Base-by-base conservation (phyloP, 108 stramenopile genomes). In the Cyclotella choctawhatcheeana region DNA sequence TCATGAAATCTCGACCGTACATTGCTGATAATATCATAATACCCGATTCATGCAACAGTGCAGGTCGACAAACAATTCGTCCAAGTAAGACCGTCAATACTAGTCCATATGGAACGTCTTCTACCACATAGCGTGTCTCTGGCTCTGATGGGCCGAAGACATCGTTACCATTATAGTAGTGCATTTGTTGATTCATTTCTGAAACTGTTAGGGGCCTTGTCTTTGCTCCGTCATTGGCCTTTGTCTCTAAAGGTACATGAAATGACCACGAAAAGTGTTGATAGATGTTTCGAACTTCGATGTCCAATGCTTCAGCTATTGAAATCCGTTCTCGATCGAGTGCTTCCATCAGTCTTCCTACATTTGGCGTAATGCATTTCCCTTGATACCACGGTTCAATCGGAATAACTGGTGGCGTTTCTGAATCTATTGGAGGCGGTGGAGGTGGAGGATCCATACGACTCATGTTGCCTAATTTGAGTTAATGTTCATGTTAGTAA, bases 71-170 rank as follows among this genome's bases (percentile, higher is more conserved):
- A 0, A 84, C 70, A 51, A 86, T 21, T 53, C 73, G 40, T 34
- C 88, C 88, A 22, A 89, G 70, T 13, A 76, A 59, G 8, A 87
- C 76, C 18, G 73, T 84, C 18, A 83, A 53, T 8, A 70, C 76
- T 18, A 89, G 43, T 1, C 88, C 88, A 73, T 85, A 89, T 17
- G 88, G 88, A 14, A 89, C 82, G 74, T 89, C 88, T 71, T 89
- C 88, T 5, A 86, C 73, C 0, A 89, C 79, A 70, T 89, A 89
- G 22, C 88, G 73, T 29, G 82, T 74, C 40, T 86, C 73, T 1
- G 82, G 79, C 16, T 37, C 26, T 22, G 69, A 44, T 14, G 88
- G 88, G 7, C 88, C 88, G 33, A 85, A 55, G 0, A 89, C 88
- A 69, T 89, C 88, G 58, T 83, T 86, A 26, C 82, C 74, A n/a